Evolutionary conservation across 306 rosid species (phyloP).

Genomic region (Ormosia semicastrata): DNA sequence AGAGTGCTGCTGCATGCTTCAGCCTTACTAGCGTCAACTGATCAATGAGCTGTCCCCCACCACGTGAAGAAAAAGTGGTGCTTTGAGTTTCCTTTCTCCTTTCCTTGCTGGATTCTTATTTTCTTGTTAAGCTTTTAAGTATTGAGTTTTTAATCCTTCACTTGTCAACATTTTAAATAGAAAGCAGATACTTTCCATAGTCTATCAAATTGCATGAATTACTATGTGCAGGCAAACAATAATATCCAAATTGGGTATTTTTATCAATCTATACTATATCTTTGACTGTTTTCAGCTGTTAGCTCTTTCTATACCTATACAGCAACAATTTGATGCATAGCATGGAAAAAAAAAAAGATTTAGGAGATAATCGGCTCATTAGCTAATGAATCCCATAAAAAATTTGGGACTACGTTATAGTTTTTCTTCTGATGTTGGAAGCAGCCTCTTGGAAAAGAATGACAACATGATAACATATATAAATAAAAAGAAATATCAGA

Average conservation of each 20-base stretch:
- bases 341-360: not conserved
- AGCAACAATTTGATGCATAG: not conserved
- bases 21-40: constrained; percentile 71
- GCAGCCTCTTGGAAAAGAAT: not conserved
- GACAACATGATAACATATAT: not conserved
- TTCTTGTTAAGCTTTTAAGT: constrained; percentile 18
- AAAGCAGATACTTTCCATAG: constrained; percentile 17
- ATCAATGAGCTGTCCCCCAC: constrained; percentile 29
- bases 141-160: constrained; percentile 6
- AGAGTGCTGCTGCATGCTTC: constrained; percentile 74
- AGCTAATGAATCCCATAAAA: not conserved
- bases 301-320: not conserved
- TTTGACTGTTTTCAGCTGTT: constrained; percentile 1
- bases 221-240: constrained; percentile 19
- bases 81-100: constrained; percentile 15
- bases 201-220: constrained; percentile 25
- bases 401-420: not conserved
- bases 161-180: constrained; percentile 24
- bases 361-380: not conserved
- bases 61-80: constrained; percentile 5
- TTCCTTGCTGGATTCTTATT: constrained; percentile 9
- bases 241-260: constrained; percentile 21
- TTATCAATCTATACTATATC: not conserved
- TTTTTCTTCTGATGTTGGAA: constrained; percentile 14
- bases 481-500: not conserved